Evolutionary conservation across 208 protist genomes (phyloP).

Genomic region (Crithidia fasciculata): DNA sequence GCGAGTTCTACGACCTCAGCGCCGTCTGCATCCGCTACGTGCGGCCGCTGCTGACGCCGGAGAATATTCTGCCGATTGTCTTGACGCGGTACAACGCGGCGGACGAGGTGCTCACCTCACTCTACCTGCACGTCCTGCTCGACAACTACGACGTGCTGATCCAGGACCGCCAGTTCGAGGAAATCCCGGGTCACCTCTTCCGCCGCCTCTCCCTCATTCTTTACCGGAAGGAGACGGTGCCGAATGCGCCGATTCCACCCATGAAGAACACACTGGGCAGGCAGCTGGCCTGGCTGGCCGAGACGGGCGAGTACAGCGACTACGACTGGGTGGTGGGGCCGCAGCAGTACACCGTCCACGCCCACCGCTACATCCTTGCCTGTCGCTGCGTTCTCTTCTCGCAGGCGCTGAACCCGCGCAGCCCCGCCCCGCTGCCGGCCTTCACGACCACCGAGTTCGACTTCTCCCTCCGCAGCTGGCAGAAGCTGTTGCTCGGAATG

Average conservation of each 20-base stretch:
- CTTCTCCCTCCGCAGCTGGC: constrained; percentile 85
- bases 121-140: constrained; percentile 84
- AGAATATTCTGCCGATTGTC: constrained; percentile 88
- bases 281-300: constrained; percentile 81
- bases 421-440: constrained; percentile 46
- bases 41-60: constrained; percentile 69
- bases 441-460: constrained; percentile 77
- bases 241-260: constrained; percentile 60
- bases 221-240: constrained; percentile 68
- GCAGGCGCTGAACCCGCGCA: constrained; percentile 63
- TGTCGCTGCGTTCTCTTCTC: constrained; percentile 83
- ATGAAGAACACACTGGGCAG: constrained; percentile 79
- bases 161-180: constrained; percentile 86
- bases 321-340: constrained; percentile 79
- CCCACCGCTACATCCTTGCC: constrained; percentile 87
- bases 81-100: constrained; percentile 86
- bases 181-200: constrained; percentile 91
- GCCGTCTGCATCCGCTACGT: constrained; percentile 74
- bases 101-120: constrained; percentile 80
- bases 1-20: constrained; percentile 86
- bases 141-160: constrained; percentile 90
- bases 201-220: constrained; percentile 87
- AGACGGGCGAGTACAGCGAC: constrained; percentile 89
- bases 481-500: constrained; percentile 75
- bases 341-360: constrained; percentile 68